A percentile compares a stretch with the other conserved stretches of the same genome.
These are phyloP conservation scores for Lavandula angustifolia DNA, from an alignment of 257 asterid genomes.

Conservation along the genomic window DNA sequence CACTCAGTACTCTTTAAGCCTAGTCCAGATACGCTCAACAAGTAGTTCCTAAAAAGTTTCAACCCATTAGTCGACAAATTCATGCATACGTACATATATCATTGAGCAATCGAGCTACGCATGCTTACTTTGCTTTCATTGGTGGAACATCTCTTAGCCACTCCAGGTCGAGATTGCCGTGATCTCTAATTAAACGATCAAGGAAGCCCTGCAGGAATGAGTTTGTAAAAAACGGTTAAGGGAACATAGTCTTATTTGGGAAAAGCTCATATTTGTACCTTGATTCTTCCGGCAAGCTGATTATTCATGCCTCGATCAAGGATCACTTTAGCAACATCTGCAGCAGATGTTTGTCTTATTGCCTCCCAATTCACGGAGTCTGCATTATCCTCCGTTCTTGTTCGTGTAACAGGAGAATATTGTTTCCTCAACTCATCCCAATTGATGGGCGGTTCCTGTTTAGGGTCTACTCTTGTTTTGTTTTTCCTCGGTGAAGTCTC, in stretches of 20 bases:
- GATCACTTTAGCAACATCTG: slow-evolving; percentile 39
- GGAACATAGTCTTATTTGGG: background rate
- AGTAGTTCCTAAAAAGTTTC: slow-evolving; percentile 45
- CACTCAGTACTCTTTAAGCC: slow-evolving; percentile 79
- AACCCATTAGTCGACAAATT: too few relatives aligned
- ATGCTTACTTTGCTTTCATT: slow-evolving; percentile 47
- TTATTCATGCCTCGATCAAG: slow-evolving; percentile 47
- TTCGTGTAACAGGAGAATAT: slow-evolving; percentile 24
- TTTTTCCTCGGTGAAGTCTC: slow-evolving; percentile 16
- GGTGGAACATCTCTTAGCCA: slow-evolving; percentile 69
- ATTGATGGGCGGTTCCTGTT: slow-evolving; percentile 28
- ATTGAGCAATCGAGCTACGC: background rate
- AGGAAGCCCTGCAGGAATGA: too few relatives aligned
- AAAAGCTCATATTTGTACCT: slow-evolving; percentile 36
- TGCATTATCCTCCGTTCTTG: background rate
- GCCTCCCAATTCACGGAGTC: slow-evolving; percentile 69
- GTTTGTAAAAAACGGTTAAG: slow-evolving; percentile 33
- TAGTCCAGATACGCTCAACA: slow-evolving; percentile 56
- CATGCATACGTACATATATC: too few relatives aligned
- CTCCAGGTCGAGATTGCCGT: slow-evolving; percentile 59
- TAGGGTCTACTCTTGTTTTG: slow-evolving; percentile 18
- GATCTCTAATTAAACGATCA: slow-evolving; percentile 45
- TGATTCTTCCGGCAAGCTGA: slow-evolving; percentile 48
- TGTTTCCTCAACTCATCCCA: slow-evolving; percentile 52
- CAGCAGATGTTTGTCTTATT: slow-evolving; percentile 42